Base-by-base conservation (phyloP, 495 filamentous ascomycete genomes). In the Penicillium dipodomyicola region DNA sequence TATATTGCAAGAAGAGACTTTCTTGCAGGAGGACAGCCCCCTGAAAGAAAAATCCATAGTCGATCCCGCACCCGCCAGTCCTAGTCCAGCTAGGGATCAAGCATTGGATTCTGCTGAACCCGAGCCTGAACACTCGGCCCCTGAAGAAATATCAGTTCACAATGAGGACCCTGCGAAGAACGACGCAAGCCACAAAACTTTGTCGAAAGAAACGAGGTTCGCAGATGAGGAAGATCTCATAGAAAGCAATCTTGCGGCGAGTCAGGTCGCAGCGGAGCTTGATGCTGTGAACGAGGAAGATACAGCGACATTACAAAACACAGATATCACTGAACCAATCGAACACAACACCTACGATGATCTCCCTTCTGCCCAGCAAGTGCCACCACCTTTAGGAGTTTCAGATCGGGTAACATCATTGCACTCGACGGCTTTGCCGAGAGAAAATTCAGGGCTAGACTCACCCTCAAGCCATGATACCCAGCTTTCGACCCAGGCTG, bases 401-500 rank as follows among this genome's bases (percentile, higher is more conserved):
- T 62, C 67, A n/a, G 71, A 72, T 44, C 63, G 71, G 35, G 37
- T 73, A 12, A 72, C 63, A 23, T 79, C 76, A 1, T 64, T 79
- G 25, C 69, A 77, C 48, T 74, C 74, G 12, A 75, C 74, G 6
- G 62, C 60, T 2, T 47, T 71, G 17, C 65, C 64, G 5, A 73
- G 67, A 27, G 39, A 35, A 17, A 47, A 64, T 41, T 53, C 71
- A 12, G 63, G 61, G 6, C 33, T 57, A 12, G 56, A 58, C 10
- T 49, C 45, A 2, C 57, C 65, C n/a, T 56, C 61, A 4, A 68
- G 59, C 52, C 58, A 58, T 3, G 78, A 78, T 29, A 59, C 65
- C 3, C 69, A 77, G 23, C 64, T 80, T 20, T 80, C 78, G 1
- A 82, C 79, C 1, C 79, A 81, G 41, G 77, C 76, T 35, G 79